These are phyloP conservation scores for Penicillium sp. DNA, from an alignment of 2,329 filamentous ascomycete species.

Conservation along the genomic window DNA sequence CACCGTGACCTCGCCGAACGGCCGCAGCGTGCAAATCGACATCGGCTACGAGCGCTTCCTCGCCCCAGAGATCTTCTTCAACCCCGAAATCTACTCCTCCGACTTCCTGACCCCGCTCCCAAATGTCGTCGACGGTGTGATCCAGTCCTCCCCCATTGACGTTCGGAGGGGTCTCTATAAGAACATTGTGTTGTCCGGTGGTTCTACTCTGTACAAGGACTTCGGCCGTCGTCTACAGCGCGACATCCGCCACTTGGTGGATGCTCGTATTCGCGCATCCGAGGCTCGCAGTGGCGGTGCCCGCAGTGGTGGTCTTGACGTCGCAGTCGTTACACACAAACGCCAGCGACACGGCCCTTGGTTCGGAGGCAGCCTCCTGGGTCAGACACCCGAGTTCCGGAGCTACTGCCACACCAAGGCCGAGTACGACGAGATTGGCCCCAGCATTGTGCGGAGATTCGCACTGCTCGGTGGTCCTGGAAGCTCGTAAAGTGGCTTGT, in stretches of 20 bases:
- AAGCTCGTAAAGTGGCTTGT: conserved; percentile 38
- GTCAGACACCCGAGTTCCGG: conserved; percentile 96
- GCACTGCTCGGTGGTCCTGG: conserved; percentile 90
- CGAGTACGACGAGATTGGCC: conserved; percentile 92
- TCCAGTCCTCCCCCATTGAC: conserved; percentile 96
- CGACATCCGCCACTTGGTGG: conserved; percentile 94
- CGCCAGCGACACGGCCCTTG: conserved; percentile 95
- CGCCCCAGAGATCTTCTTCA: conserved; percentile 99
- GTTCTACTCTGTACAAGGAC: conserved; percentile 97
- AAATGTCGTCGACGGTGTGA: conserved; percentile 90
- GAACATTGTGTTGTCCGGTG: conserved; percentile 97
- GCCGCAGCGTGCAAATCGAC: conserved; percentile 80
- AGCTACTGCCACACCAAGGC: conserved; percentile 96
- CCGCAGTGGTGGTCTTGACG: conserved; percentile 89
- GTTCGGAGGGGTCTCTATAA: conserved; percentile 97
- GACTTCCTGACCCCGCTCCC: conserved; percentile 96
- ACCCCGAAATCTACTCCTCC: conserved; percentile 98
- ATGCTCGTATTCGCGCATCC: conserved; percentile 86
- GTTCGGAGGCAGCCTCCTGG: conserved; percentile 95
- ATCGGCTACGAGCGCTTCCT: conserved; percentile 98
- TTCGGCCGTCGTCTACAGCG: conserved; percentile 94
- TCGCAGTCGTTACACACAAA: conserved; percentile 97
- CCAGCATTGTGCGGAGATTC: conserved; percentile 92
- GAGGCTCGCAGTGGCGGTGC: conserved; percentile 89
- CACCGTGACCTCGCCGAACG: conserved; percentile 79